phyloP scores from a whole-genome alignment of 1,284 basidiomycete genomes.

The Erythrobasidium hasegawianum region DNA sequence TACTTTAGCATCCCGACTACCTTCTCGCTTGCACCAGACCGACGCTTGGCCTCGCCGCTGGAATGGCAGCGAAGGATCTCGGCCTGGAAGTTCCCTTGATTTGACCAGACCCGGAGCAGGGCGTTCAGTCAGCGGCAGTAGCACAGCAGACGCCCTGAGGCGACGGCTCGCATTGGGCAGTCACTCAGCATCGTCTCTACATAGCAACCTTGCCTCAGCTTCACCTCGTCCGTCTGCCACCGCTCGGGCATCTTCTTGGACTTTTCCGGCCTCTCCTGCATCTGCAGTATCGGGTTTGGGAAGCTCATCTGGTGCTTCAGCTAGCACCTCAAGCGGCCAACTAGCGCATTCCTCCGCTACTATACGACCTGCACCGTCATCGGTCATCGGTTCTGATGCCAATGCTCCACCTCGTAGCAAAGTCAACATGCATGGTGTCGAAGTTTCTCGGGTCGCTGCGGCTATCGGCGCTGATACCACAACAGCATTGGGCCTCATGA shows the following conservation, averaged over 20 bases:
- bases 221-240: neutral
- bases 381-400: neutral
- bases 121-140: constrained; percentile 27
- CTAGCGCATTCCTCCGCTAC: constrained; percentile 27
- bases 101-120: neutral
- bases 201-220: constrained; percentile 15
- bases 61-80: neutral
- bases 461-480: constrained; percentile 42
- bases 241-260: neutral
- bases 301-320: constrained; percentile 32
- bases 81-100: constrained; percentile 8
- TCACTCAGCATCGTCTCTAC: constrained; percentile 32
- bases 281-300: constrained; percentile 2
- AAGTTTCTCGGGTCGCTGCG: constrained; percentile 39
- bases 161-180: constrained; percentile 17
- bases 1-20: constrained; percentile 46
- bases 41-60: neutral
- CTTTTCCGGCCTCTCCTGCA: neutral
- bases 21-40: neutral
- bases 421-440: constrained; percentile 41
- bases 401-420: constrained; percentile 30
- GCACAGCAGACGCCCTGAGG: constrained; percentile 26
- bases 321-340: constrained; percentile 19
- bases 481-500: constrained; percentile 42
- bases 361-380: neutral